Evolutionary conservation across 1,284 basidiomycete genomes (phyloP).

Genomic region (Kwoniella shivajii): DNA sequence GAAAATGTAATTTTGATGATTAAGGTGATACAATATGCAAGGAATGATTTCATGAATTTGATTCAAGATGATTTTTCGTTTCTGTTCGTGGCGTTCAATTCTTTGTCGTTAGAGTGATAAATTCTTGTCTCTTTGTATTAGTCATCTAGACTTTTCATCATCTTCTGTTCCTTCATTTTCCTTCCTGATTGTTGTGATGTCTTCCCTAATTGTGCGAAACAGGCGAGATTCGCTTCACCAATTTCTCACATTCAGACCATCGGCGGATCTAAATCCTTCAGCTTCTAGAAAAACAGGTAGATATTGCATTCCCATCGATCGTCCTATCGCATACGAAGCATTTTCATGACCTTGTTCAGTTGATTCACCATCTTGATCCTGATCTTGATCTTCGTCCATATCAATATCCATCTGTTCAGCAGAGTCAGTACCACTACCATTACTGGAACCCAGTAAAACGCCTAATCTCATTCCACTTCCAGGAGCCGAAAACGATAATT

Average conservation of each 20-base stretch:
- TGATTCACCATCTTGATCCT: constrained; percentile 5
- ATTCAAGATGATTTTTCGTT: no score
- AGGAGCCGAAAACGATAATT: constrained; percentile 24
- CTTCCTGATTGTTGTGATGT: background rate
- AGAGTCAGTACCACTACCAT: constrained; percentile 14
- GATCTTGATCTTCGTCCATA: constrained; percentile 24
- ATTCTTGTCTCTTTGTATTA: no score
- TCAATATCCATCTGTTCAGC: constrained; percentile 18
- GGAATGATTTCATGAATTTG: no score
- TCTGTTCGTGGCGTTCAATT: no score
- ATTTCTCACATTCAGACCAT: background rate
- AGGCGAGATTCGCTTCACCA: no score
- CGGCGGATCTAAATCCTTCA: constrained; percentile 23
- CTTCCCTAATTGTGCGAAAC: background rate
- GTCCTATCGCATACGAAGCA: background rate
- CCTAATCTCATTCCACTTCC: constrained; percentile 44
- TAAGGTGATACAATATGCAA: no score
- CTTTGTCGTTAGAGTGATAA: no score
- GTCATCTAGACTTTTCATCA: no score
- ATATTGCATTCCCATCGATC: no score
- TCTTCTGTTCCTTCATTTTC: no score
- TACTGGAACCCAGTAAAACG: constrained; percentile 37
- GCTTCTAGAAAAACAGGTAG: constrained; percentile 35
- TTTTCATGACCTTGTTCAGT: constrained; percentile 27
- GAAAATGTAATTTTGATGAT: no score